Conservation (phyloP, 768 basidiomycete genomes). For the Suillus subluteus region DNA sequence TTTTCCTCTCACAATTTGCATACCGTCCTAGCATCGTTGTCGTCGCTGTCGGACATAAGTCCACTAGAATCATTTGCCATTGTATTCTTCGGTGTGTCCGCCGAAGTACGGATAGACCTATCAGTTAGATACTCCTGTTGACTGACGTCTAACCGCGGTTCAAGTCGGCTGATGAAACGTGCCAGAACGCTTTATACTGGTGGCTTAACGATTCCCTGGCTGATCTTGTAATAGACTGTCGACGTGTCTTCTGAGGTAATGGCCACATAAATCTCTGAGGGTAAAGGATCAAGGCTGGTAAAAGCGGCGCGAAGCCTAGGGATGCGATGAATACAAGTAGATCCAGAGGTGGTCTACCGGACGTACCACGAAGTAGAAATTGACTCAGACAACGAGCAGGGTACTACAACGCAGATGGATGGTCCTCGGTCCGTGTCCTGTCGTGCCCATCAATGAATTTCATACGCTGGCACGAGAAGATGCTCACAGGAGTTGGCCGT, state of each 20-base stretch:
- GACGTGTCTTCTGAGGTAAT: constrained; percentile 80
- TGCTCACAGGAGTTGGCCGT: constrained; percentile 52
- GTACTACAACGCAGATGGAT: constrained; percentile 48
- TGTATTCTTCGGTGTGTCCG: not conserved
- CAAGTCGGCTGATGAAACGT: not conserved
- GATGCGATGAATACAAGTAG: not conserved
- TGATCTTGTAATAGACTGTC: constrained; percentile 84
- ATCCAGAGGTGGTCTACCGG: not conserved
- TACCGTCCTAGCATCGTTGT: not conserved
- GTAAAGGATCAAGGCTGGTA: constrained; percentile 41
- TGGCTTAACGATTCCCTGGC: constrained; percentile 77
- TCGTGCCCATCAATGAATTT: not conserved
- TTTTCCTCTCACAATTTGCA: not conserved
- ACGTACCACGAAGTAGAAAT: constrained; percentile 64
- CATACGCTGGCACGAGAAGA: constrained; percentile 7
- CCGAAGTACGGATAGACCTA: not conserved
- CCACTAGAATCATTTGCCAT: not conserved
- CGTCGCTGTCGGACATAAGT: not conserved
- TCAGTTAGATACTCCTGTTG: not conserved
- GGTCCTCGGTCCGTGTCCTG: constrained; percentile 47
- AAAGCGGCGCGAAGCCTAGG: constrained; percentile 66
- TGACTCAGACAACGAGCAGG: constrained; percentile 69
- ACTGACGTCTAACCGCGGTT: too few species aligned
- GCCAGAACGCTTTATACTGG: constrained; percentile 42
- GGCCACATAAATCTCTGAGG: constrained; percentile 62